Evolutionary conservation across 371 early-diverging fungal species (phyloP), one percentile per base, ranked within the genome.

Genomic region (Mucor irregularis): DNA sequence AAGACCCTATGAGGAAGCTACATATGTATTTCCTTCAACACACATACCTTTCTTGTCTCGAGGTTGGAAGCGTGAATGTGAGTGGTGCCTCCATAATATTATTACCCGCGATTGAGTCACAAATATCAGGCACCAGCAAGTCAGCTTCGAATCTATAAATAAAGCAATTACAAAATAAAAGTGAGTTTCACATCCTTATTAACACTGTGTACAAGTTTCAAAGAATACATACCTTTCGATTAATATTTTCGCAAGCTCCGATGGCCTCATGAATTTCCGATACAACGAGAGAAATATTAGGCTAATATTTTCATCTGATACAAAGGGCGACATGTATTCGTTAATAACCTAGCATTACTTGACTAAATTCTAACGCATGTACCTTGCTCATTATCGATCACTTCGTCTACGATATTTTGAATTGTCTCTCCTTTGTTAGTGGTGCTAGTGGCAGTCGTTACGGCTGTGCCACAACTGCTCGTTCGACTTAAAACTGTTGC

Each of bases 211-310:
- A n/a, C n/a, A n/a, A n/a, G n/a, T n/a, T n/a, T n/a, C n/a, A 31
- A 28, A 1, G 21, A 13, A 9, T 25, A 46, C 29, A 28, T 66
- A 80, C 49, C 73, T 67, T 28, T 73, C 67, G 37, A 80, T 75
- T 19, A 82, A 55, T 22, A 64, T 59, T 13, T 73, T 65, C 22
- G 70, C 63, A 16, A 82, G 63, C 7, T 78, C 74, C 9, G 67
- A 56, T 7, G 83, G 83, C n/a, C 73, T 75, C 74, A 82, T 72
- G 47, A 83, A 80, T 40, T 64, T 71, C 22, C 83, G 76, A 51
- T 73, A 83, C 45, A 83, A 74, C 25, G 74, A 70, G 46, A 80
- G 57, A 56, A 83, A 83, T 11, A 76, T 63, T n/a, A 60, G 45
- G 9, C 56, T 42, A 28, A 51, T 53, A 34, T 69, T 45, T 25